Conservation (phyloP, 176 grass and related monocot genomes). For the Cenchrus purpureus region DNA sequence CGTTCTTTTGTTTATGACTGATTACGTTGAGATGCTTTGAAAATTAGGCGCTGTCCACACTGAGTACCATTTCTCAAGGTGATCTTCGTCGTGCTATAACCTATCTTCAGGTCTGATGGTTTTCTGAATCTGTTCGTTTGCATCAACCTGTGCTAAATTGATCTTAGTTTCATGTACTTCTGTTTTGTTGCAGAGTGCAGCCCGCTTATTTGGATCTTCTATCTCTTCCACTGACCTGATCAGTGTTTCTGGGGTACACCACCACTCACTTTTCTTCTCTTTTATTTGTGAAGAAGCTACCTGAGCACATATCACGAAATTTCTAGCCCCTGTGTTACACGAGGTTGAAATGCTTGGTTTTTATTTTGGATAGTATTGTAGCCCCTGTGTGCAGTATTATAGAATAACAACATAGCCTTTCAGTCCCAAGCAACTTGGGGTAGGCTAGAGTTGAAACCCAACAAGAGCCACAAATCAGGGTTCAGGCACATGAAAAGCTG, state of each 20-base stretch:
- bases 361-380: conserved; percentile 21
- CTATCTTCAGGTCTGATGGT: conserved; percentile 79
- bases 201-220: conserved; percentile 89
- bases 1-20: conserved; percentile 5
- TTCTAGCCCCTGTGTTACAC: conserved; percentile 25
- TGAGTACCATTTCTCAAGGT: conserved; percentile 92
- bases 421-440: too few relatives aligned
- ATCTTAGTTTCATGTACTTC: conserved; percentile 19
- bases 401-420: too few relatives aligned
- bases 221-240: conserved; percentile 89
- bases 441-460: too few relatives aligned
- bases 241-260: conserved; percentile 92
- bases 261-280: conserved; percentile 30
- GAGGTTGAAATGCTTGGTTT: not conserved
- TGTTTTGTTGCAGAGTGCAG: conserved; percentile 79
- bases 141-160: not conserved
- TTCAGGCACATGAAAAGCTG: too few relatives aligned
- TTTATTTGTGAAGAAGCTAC: conserved; percentile 25
- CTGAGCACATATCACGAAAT: conserved; percentile 15
- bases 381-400: not conserved
- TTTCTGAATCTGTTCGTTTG: not conserved
- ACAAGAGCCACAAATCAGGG: too few relatives aligned
- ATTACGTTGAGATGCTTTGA: conserved; percentile 39
- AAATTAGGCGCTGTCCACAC: conserved; percentile 73
- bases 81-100: conserved; percentile 98